Percentiles rank a stretch among this genome's conserved stretches.
Conservation (phyloP, 2,329 filamentous ascomycete species). For the Balansia obtecta region DNA sequence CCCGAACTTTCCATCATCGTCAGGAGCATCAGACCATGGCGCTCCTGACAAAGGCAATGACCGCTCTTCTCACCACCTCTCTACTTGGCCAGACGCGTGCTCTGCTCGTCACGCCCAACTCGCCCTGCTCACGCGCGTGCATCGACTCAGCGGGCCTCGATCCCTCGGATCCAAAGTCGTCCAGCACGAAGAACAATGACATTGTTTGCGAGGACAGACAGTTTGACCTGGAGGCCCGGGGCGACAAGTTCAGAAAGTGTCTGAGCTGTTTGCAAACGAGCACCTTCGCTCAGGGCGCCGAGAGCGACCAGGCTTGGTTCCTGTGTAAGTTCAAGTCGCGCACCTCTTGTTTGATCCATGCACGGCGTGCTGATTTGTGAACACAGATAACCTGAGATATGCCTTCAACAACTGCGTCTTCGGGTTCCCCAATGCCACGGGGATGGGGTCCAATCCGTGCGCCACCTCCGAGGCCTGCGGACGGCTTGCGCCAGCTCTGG, state of each 20-base stretch:
- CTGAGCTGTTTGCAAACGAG: conserved; percentile 41
- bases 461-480: conserved; percentile 39
- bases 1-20: no score
- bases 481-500: conserved; percentile 26
- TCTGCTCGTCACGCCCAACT: conserved; percentile 40
- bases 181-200: conserved; percentile 29
- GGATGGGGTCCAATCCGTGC: conserved; percentile 30
- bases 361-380: no score
- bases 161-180: conserved; percentile 32
- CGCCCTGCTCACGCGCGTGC: conserved; percentile 40
- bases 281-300: conserved; percentile 29
- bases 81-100: conserved; percentile 7
- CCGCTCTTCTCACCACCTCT: not conserved
- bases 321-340: conserved; percentile 29
- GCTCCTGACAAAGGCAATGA: not conserved
- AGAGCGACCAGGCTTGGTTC: conserved; percentile 45
- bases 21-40: not conserved
- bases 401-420: conserved; percentile 40
- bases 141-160: conserved; percentile 20
- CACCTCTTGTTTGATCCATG: no score
- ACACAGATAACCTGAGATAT: conserved; percentile 38
- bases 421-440: conserved; percentile 35
- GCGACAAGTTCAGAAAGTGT: conserved; percentile 36
- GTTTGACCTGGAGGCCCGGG: conserved; percentile 24
- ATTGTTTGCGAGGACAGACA: conserved; percentile 35